Evolutionary conservation across 2,329 filamentous ascomycete species (phyloP).

Genomic region (Aureobasidium sp.): DNA sequence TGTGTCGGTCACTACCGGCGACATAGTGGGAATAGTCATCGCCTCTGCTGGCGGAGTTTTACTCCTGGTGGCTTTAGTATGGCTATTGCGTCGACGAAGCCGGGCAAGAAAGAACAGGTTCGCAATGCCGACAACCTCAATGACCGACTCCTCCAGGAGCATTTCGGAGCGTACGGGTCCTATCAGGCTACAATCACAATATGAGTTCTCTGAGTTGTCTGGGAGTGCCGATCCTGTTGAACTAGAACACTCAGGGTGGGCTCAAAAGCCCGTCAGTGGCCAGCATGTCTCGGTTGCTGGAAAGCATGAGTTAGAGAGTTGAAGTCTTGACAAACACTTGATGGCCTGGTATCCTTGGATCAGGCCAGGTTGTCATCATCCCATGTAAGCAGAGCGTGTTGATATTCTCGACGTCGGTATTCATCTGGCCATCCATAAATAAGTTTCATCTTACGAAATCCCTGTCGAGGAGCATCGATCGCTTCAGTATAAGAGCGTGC

Average conservation of each 20-base stretch:
- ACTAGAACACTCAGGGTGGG: neutral
- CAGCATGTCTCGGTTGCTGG: neutral
- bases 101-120: neutral
- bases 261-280: neutral
- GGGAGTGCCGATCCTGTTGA: neutral
- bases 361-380: constrained; percentile 18
- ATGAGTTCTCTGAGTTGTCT: neutral
- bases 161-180: neutral
- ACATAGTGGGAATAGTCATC: neutral
- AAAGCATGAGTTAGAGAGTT: neutral
- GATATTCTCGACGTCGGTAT: neutral
- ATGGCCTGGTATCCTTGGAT: too few species aligned
- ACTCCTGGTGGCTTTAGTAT: neutral
- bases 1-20: neutral
- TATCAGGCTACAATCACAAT: neutral
- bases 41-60: neutral
- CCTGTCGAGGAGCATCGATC: neutral
- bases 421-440: neutral
- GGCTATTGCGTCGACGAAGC: neutral
- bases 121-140: neutral
- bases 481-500: too few species aligned
- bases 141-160: neutral
- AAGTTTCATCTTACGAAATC: neutral
- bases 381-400: neutral
- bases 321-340: neutral